Percentiles rank a stretch among this genome's conserved stretches.
These are phyloP conservation scores for Gonium pectorale DNA, from an alignment of 139 green algal genomes.

Conservation along the genomic window DNA sequence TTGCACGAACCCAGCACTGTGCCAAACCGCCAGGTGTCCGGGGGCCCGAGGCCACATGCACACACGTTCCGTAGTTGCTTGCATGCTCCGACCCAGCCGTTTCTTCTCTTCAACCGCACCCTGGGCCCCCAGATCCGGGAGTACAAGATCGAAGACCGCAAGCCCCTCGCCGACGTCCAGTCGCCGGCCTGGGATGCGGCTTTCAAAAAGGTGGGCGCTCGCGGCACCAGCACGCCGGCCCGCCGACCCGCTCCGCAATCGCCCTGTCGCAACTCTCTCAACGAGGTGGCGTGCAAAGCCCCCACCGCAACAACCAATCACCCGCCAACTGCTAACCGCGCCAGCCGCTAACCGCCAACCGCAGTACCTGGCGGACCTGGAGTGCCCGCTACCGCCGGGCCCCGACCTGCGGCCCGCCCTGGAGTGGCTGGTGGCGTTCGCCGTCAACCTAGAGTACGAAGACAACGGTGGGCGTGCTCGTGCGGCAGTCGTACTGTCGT, in stretches of 20 bases:
- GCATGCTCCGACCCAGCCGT: neutral
- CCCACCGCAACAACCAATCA: neutral
- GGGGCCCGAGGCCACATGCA: no score
- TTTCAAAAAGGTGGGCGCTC: neutral
- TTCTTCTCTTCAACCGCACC: neutral
- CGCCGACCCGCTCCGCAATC: neutral
- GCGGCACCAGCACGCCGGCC: neutral
- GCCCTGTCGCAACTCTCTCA: neutral
- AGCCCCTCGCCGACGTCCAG: neutral
- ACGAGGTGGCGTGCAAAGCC: neutral
- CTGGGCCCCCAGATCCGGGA: conserved; percentile 6
- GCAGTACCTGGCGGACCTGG: conserved; percentile 27
- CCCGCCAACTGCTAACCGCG: neutral
- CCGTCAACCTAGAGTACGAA: conserved; percentile 29
- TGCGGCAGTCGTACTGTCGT: neutral
- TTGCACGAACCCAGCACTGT: no score
- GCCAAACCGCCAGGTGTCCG: no score
- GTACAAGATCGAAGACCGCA: conserved; percentile 31
- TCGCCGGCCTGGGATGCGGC: conserved; percentile 1
- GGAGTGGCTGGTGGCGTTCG: conserved; percentile 36
- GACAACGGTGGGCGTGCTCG: conserved; percentile 36
- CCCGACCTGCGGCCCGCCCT: neutral
- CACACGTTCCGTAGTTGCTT: neutral
- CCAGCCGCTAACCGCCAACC: no score
- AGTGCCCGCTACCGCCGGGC: conserved; percentile 19